phyloP scores from a whole-genome alignment of 805 yeast species.

The Zygoascus bituminiphila region DNA sequence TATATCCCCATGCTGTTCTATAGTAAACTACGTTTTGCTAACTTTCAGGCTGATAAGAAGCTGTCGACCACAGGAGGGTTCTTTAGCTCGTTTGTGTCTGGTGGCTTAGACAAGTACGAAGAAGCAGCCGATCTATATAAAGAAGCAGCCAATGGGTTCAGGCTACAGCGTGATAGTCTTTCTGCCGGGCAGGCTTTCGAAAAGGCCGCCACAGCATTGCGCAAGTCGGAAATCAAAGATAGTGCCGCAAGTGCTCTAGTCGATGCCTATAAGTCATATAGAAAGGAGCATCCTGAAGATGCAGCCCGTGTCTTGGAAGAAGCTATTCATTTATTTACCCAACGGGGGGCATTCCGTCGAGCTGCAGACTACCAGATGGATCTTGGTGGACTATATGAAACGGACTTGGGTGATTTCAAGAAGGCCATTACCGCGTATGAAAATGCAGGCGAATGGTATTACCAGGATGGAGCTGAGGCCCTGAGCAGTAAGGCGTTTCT shows the following conservation, averaged over 20 bases:
- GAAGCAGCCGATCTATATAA: conserved; percentile 87
- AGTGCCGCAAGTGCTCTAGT: conserved; percentile 86
- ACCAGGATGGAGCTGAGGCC: conserved; percentile 89
- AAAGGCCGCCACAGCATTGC: conserved; percentile 75
- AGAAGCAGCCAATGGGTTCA: conserved; percentile 89
- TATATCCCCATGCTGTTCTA: too few relatives aligned
- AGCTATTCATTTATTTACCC: conserved; percentile 78
- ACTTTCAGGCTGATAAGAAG: conserved; percentile 49
- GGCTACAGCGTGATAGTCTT: conserved; percentile 57
- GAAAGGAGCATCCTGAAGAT: conserved; percentile 54
- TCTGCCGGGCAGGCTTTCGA: conserved; percentile 79
- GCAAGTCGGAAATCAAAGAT: conserved; percentile 66
- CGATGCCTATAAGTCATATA: conserved; percentile 85
- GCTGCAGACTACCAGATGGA: conserved; percentile 94
- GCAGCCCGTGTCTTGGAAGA: conserved; percentile 69
- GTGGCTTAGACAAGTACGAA: conserved; percentile 59
- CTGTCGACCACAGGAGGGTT: conserved; percentile 55
- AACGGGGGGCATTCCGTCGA: conserved; percentile 89
- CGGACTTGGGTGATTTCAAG: conserved; percentile 53
- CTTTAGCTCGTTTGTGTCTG: conserved; percentile 39
- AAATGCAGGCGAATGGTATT: conserved; percentile 93
- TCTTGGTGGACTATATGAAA: conserved; percentile 78
- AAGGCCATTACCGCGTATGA: conserved; percentile 75
- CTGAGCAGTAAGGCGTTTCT: conserved; percentile 78
- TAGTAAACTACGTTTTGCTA: too few relatives aligned